phyloP scores from a whole-genome alignment of 805 yeast genomes.

The Yarrowia sp. region DNA sequence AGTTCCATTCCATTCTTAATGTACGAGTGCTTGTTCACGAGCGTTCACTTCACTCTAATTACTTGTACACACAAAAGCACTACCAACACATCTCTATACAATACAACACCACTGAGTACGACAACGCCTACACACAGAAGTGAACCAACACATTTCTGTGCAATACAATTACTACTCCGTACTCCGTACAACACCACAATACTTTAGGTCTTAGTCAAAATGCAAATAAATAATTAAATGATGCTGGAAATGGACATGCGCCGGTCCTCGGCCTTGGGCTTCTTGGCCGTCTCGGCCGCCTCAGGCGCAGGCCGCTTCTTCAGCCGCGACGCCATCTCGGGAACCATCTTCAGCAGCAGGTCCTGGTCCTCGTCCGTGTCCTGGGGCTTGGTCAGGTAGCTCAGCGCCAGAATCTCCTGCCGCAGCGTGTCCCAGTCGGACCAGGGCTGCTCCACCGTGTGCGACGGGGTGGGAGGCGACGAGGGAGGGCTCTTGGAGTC shows the following conservation, averaged over 20 bases:
- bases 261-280: conserved; percentile 20
- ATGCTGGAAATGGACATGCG: conserved; percentile 21
- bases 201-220: not conserved
- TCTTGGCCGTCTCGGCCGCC: not conserved
- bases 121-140: too few relatives aligned
- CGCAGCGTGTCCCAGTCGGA: conserved; percentile 12
- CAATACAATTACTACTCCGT: too few relatives aligned
- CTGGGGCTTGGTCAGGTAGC: not conserved
- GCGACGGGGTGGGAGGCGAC: not conserved
- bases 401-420: conserved; percentile 15
- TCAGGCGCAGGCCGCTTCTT: not conserved
- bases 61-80: too few relatives aligned
- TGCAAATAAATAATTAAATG: conserved; percentile 22
- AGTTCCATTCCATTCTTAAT: too few relatives aligned
- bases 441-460: not conserved
- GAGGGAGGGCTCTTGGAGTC: conserved; percentile 9
- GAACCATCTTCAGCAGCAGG: conserved; percentile 1
- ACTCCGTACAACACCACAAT: too few relatives aligned
- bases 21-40: too few relatives aligned
- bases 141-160: too few relatives aligned
- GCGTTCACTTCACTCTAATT: too few relatives aligned
- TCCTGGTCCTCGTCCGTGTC: conserved; percentile 10
- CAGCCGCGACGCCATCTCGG: conserved; percentile 13
- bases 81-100: too few relatives aligned
- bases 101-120: too few relatives aligned